phyloP scores from a whole-genome alignment of 176 grass and related monocot genomes.

The Avena sativa region DNA sequence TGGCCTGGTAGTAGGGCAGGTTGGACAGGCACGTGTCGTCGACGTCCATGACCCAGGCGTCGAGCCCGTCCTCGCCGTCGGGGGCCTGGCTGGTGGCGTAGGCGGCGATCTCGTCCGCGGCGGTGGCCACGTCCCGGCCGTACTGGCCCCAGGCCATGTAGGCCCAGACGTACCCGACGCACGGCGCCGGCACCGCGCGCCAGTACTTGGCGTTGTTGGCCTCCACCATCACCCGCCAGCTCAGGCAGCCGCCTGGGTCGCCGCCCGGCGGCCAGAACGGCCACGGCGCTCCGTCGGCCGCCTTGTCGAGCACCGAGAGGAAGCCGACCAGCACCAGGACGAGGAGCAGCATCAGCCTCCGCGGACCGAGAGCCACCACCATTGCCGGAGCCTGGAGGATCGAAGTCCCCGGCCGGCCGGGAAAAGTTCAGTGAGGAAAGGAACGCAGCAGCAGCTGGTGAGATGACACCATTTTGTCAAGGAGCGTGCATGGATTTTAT shows the following conservation, averaged over 20 bases:
- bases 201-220: slow-evolving; percentile 73
- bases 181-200: slow-evolving; percentile 61
- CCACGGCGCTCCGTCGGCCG: slow-evolving; percentile 4
- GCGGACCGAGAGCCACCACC: background rate
- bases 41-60: slow-evolving; percentile 87
- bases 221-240: slow-evolving; percentile 85
- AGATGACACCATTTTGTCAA: background rate
- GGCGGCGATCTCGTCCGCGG: slow-evolving; percentile 47
- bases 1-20: slow-evolving; percentile 65
- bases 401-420: too few species aligned
- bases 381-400: background rate
- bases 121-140: slow-evolving; percentile 52
- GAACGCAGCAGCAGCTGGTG: background rate
- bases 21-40: slow-evolving; percentile 94
- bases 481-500: slow-evolving; percentile 38
- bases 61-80: slow-evolving; percentile 46
- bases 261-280: slow-evolving; percentile 40
- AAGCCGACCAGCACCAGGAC: too few species aligned
- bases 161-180: slow-evolving; percentile 58
- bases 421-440: background rate
- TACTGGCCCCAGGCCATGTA: slow-evolving; percentile 87
- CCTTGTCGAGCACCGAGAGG: background rate
- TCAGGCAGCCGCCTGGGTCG: slow-evolving; percentile 56
- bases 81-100: slow-evolving; percentile 44
- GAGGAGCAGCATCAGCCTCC: background rate